Base-by-base conservation (phyloP, 345 rosid genomes). In the Aquilaria sinensis region DNA sequence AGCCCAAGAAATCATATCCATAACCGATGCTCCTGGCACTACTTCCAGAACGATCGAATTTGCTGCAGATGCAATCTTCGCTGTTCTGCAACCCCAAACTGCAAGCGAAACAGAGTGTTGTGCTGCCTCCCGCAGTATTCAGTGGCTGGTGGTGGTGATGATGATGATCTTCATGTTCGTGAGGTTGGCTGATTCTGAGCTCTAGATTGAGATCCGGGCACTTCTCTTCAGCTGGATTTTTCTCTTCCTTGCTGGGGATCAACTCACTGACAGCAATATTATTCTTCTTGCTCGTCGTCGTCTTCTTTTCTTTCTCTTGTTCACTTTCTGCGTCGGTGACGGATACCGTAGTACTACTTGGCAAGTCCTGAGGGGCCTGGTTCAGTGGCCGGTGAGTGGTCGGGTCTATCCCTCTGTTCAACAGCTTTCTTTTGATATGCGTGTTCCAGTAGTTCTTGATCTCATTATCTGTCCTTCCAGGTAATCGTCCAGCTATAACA, bases 371-470 rank as follows among this genome's bases (percentile, higher is more conserved):
- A 16, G 71, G 48, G 0, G 74, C 61, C 15, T 87, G 87, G 53
- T 75, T 80, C 63, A 89, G 72, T 2, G 87, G 80, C 33, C 89
- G 68, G 58, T 89, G 94, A 41, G 94, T 84, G 2, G 80, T 60
- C 1, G 96, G 94, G 75, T 89, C 94, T 61, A 89, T 86, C 31
- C 96, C 96, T 62, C 81, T 76, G 71, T 81, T 83, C 45, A 86
- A 50, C n/a, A 89, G 91, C 83, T 86, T 89, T 56, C 94, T 81
- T 76, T 85, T 80, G 41, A 89, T 87, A 60, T 88, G 96, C 9
- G 96, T 88, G 69, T 88, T 88, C 96, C 96, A 88, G 43, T 88
- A 88, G 60, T 88, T 88, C 76, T 88, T 88, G 33, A 88, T 88
- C 77, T 88, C 96, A 53, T 88, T 88, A 60, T 88, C 96, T 23